Percentiles rank a stretch among this genome's conserved stretches.
Conservation (phyloP, 2,329 filamentous ascomycete genomes). For the Pseudogymnoascus sp. region DNA sequence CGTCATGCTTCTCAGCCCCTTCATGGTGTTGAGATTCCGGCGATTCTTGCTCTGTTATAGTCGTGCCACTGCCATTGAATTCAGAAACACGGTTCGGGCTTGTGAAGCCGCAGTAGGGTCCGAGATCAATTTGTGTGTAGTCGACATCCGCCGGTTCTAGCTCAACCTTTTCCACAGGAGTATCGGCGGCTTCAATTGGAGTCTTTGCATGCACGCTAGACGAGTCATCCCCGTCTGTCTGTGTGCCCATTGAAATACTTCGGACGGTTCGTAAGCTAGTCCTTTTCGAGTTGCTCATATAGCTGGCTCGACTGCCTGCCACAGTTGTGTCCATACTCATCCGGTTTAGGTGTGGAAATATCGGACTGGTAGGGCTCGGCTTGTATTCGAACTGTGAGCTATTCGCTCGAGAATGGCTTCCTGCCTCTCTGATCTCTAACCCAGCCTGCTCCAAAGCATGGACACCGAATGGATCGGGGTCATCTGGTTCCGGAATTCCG, state of each 20-base stretch:
- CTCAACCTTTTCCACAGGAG: slow-evolving; percentile 34
- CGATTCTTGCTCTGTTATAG: background rate
- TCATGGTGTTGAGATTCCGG: slow-evolving; percentile 26
- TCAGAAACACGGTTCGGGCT: slow-evolving; percentile 20
- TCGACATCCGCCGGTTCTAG: slow-evolving; percentile 45
- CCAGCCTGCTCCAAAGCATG: slow-evolving; percentile 85
- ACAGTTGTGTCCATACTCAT: slow-evolving; percentile 60
- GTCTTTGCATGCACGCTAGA: slow-evolving; percentile 34
- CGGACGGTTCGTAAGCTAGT: slow-evolving; percentile 55
- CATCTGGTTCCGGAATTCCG: slow-evolving; percentile 67
- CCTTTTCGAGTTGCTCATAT: slow-evolving; percentile 52
- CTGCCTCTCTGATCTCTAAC: slow-evolving; percentile 84
- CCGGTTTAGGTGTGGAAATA: slow-evolving; percentile 46
- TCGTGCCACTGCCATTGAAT: slow-evolving; percentile 20
- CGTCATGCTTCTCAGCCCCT: slow-evolving; percentile 29
- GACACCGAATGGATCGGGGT: slow-evolving; percentile 88
- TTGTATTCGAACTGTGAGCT: slow-evolving; percentile 79
- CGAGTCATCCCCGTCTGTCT: slow-evolving; percentile 48
- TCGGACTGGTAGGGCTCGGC: slow-evolving; percentile 65
- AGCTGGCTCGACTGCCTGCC: slow-evolving; percentile 61
- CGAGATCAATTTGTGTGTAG: slow-evolving; percentile 50
- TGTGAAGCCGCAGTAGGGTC: slow-evolving; percentile 30
- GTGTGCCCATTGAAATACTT: slow-evolving; percentile 57
- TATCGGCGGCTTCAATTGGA: slow-evolving; percentile 25
- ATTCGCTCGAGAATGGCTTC: slow-evolving; percentile 60